Percentiles rank a stretch among this genome's conserved stretches.
Conservation (phyloP, 768 basidiomycete genomes). For the Leucocoprinus birnbaumii region DNA sequence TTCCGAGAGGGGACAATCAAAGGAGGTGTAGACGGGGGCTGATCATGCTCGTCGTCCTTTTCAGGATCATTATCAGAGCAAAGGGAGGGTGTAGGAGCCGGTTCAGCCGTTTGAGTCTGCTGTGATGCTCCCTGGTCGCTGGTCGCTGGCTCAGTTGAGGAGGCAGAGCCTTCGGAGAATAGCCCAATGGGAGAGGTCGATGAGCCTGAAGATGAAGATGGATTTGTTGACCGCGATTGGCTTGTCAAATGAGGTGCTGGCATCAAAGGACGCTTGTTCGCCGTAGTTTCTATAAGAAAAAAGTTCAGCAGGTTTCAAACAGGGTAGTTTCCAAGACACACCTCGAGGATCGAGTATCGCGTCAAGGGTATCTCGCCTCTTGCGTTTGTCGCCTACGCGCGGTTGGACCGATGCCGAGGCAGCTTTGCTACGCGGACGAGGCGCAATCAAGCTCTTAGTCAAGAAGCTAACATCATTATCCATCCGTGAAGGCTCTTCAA, state of each 20-base stretch:
- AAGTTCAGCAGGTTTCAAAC: not conserved
- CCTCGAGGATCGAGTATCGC: not conserved
- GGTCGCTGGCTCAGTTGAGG: constrained; percentile 8
- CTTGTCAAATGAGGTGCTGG: not conserved
- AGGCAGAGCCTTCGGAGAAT: constrained; percentile 11
- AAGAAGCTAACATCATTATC: constrained; percentile 8
- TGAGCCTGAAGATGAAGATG: constrained; percentile 1
- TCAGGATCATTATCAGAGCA: constrained; percentile 67
- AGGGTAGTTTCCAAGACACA: not conserved
- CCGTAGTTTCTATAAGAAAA: not conserved
- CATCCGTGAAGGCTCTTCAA: constrained; percentile 1
- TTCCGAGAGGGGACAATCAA: constrained; percentile 11
- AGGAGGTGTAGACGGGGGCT: constrained; percentile 52
- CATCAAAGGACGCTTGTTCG: not conserved
- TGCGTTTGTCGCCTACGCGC: constrained; percentile 26
- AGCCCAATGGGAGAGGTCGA: constrained; percentile 5
- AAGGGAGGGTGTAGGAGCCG: constrained; percentile 62
- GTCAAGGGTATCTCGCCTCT: constrained; percentile 16
- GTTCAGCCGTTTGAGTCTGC: constrained; percentile 21
- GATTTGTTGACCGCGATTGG: not conserved
- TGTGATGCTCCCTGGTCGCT: constrained; percentile 11
- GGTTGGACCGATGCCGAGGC: not conserved
- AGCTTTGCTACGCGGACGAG: not conserved
- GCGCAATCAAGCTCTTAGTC: constrained; percentile 1
- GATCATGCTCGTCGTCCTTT: constrained; percentile 48